Conservation (phyloP, 2,329 filamentous ascomycete genomes). For the Botryotinia globosa region DNA sequence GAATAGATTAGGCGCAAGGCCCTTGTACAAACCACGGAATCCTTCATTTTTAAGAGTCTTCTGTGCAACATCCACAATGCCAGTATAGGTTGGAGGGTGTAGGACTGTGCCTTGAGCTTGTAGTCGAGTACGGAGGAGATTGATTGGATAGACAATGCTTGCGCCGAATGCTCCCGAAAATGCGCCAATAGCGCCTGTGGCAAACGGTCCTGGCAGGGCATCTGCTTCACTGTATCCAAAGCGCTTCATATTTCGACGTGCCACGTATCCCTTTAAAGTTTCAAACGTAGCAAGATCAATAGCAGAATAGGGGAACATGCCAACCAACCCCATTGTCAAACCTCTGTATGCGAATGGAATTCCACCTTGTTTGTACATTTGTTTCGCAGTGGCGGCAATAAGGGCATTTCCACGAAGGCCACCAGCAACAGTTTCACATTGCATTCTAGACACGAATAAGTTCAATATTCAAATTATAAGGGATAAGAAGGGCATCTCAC, state of each 20-base stretch:
- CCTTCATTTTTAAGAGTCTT: constrained; percentile 85
- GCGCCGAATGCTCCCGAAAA: constrained; percentile 89
- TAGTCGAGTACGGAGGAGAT: constrained; percentile 84
- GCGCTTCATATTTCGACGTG: constrained; percentile 65
- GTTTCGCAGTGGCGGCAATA: constrained; percentile 76
- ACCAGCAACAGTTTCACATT: constrained; percentile 88
- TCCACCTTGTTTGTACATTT: constrained; percentile 79
- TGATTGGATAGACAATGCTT: constrained; percentile 91
- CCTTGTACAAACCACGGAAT: constrained; percentile 84
- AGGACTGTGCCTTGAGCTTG: constrained; percentile 94
- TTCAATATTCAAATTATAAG: neutral
- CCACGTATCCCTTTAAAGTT: constrained; percentile 75
- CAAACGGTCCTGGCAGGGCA: constrained; percentile 73
- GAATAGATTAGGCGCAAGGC: constrained; percentile 87
- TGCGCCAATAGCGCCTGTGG: constrained; percentile 84
- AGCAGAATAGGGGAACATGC: constrained; percentile 97
- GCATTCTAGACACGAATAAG: constrained; percentile 52
- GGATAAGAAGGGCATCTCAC: constrained; percentile 24
- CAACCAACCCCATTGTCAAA: constrained; percentile 86
- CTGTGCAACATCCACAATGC: constrained; percentile 82
- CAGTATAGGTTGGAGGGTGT: constrained; percentile 85
- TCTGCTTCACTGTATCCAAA: constrained; percentile 79
- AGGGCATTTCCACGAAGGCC: constrained; percentile 80
- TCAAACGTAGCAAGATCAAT: constrained; percentile 97
- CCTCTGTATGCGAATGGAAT: constrained; percentile 81